Base-by-base conservation (phyloP, 2,329 filamentous ascomycete genomes). In the Monilinia fructigena region DNA sequence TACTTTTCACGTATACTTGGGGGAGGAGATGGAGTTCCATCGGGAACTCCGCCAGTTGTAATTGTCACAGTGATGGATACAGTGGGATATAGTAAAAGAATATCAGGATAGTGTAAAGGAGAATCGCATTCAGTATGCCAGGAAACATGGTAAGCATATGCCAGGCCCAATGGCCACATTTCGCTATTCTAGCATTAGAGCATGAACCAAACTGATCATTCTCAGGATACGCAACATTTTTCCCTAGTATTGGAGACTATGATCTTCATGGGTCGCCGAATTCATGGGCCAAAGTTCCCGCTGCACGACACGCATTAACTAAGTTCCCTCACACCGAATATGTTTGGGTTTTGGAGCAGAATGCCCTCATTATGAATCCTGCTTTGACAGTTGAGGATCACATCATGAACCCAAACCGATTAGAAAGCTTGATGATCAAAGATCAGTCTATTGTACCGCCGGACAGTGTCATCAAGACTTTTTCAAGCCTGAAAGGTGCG, bases 391-490 rank as follows among this genome's bases (percentile, higher is more conserved):
- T 98, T 45, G 87, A 92, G 70, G 82, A 86, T 1, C 85, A 92
- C 72, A 79, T 99, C 50, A 86, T 96, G 77, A 81, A 86, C 14
- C 79, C 87, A 14, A 80, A 81, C 63, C 85, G 82, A 66, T 82
- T 99, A 58, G 90, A 96, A 74, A 82, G 82, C 28, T 77, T 91
- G 66, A 97, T 98, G 92, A 86, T 95, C 72, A 90, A 88, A 76
- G 91, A 97, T 77, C 84, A 88, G 64, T 87, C 95, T 7, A 87
- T 99, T 61, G 94, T 98, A 11, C 95, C 94, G 2, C 95, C 96
- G 0, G 92, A 97, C 79, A 96, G 92, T 79, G 93, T 99, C 73
- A 98, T 99, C 80, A 94, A 91, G 81, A 98, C 96, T 0, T 97
- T 96, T 76, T 81, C 85, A 20, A 89, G 96, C 75, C 81, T 97